Conservation (phyloP, 2,329 filamentous ascomycete species). For the Chrysoporthe cubensis region DNA sequence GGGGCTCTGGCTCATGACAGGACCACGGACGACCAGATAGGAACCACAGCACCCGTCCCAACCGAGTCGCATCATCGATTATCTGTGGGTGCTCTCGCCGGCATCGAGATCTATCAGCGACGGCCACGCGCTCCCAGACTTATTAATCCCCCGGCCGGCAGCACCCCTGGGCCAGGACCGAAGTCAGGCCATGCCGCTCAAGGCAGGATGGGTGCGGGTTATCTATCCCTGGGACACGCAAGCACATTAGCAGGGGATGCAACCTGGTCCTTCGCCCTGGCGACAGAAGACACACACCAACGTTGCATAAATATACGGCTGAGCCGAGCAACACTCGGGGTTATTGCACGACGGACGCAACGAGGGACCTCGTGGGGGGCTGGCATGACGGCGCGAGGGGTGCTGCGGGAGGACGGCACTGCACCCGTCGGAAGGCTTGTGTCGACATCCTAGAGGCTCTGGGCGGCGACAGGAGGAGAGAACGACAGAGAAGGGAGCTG, state of each 20-base stretch:
- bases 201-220: not conserved
- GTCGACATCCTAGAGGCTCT: constrained; percentile 4
- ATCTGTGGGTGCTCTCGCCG: not conserved
- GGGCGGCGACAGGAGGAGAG: not conserved
- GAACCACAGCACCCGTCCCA: constrained; percentile 23
- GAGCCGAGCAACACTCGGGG: not conserved
- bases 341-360: not conserved
- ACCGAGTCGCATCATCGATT: constrained; percentile 4
- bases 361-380: not conserved
- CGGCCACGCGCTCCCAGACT: not conserved
- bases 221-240: not conserved
- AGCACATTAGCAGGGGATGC: not conserved
- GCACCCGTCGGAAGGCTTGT: constrained; percentile 12
- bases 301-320: not conserved
- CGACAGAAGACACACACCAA: not conserved
- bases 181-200: not conserved
- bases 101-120: not conserved
- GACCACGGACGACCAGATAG: constrained; percentile 16
- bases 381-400: not conserved
- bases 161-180: not conserved
- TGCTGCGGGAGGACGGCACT: constrained; percentile 21
- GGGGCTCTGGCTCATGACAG: not conserved
- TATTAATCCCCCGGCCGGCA: not conserved
- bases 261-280: not conserved
- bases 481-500: not conserved